Conservation (phyloP, 306 rosid genomes). For the Prunus mira region DNA sequence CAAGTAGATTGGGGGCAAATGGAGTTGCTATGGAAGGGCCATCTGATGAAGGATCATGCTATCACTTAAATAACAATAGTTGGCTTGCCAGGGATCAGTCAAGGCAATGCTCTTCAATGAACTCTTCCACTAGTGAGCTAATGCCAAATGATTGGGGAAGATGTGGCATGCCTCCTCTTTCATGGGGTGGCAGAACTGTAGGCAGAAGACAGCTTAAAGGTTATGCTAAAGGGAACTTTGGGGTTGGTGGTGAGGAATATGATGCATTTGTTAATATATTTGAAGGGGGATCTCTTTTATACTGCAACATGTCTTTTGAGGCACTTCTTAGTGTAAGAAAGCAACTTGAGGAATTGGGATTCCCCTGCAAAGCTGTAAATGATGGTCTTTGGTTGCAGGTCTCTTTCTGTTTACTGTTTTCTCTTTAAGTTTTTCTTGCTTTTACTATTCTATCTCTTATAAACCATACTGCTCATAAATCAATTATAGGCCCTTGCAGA, state of each 20-base stretch:
- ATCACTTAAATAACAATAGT: constrained; percentile 58
- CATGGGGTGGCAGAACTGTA: constrained; percentile 87
- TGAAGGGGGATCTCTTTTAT: constrained; percentile 93
- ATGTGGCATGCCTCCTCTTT: constrained; percentile 60
- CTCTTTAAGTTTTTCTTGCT: not conserved
- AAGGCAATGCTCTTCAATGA: constrained; percentile 59
- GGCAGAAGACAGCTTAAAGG: constrained; percentile 76
- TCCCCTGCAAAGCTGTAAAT: constrained; percentile 98
- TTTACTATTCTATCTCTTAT: not conserved
- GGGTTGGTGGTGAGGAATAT: constrained; percentile 67
- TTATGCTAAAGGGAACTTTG: constrained; percentile 54
- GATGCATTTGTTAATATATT: constrained; percentile 78
- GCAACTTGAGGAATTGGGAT: constrained; percentile 88
- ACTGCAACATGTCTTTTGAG: constrained; percentile 94
- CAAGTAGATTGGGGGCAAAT: constrained; percentile 45
- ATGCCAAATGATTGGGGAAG: constrained; percentile 81
- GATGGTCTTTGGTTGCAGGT: constrained; percentile 99
- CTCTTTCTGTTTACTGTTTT: constrained; percentile 15
- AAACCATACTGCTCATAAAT: not conserved
- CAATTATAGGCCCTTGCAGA: not conserved
- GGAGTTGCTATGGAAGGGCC: constrained; percentile 86
- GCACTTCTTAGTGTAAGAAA: constrained; percentile 84
- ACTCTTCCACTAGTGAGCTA: constrained; percentile 59
- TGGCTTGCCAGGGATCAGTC: constrained; percentile 69
- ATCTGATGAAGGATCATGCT: constrained; percentile 78